Evolutionary conservation across 2,329 filamentous ascomycete species (phyloP).

Genomic region (Sclerotinia nivalis): DNA sequence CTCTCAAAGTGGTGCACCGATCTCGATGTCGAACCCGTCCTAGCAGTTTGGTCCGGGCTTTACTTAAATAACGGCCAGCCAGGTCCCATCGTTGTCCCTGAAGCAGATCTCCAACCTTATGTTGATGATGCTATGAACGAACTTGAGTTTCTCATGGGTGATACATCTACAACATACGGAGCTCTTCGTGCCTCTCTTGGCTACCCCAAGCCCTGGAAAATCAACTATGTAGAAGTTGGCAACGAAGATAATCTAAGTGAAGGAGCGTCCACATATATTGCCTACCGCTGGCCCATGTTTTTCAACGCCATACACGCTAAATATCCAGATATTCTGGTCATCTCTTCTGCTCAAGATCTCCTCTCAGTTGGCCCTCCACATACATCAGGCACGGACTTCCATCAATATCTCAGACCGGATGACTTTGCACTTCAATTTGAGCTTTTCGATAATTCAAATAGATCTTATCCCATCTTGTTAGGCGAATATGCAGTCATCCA

Average conservation of each 20-base stretch:
- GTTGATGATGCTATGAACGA: conserved; percentile 52
- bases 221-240: conserved; percentile 52
- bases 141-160: conserved; percentile 53
- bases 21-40: conserved; percentile 48
- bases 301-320: conserved; percentile 47
- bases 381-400: conserved; percentile 32
- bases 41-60: conserved; percentile 51
- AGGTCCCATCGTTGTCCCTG: conserved; percentile 44
- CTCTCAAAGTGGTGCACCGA: conserved; percentile 48
- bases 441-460: conserved; percentile 30
- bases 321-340: conserved; percentile 48
- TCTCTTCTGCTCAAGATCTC: conserved; percentile 41
- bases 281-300: conserved; percentile 50
- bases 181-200: conserved; percentile 51
- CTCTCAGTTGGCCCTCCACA: conserved; percentile 19
- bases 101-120: conserved; percentile 48
- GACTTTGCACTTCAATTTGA: conserved; percentile 32
- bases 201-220: conserved; percentile 50
- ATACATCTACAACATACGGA: conserved; percentile 48
- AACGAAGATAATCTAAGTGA: conserved; percentile 54
- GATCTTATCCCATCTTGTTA: conserved; percentile 32
- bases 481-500: conserved; percentile 39
- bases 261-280: conserved; percentile 43
- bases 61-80: conserved; percentile 46
- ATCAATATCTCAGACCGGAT: conserved; percentile 36